Evolutionary conservation across 495 filamentous ascomycete species (phyloP), one percentile per base, ranked within the genome.

Genomic region (Hypomontagnella submonticulosa): DNA sequence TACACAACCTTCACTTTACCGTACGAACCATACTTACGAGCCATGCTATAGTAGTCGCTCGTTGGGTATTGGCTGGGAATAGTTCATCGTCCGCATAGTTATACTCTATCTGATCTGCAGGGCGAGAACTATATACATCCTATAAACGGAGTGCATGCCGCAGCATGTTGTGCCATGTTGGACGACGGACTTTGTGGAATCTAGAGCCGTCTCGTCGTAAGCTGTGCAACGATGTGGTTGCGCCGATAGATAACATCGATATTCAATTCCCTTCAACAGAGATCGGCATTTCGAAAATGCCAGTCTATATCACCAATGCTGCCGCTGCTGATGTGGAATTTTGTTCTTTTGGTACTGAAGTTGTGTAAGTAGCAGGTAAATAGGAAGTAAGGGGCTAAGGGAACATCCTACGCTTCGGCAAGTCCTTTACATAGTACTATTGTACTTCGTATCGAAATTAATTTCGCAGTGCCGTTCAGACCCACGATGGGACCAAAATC

Each of bases 81-180:
- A 53, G 33, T 40, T 30, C 46, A 41, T 48, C 48, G 38, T 55
- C 37, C 51, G 33, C 44, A 47, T 60, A 41, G n/a, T 43, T 23
- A 37, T 49, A 37, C 37, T 38, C 37, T 42, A 13, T 41, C 34
- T 42, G 13, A 13, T 41, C 34, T 42, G 13, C 32, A 18, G 42
- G 23, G 40, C 52, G 57, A 66, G 63, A 66, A 41, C 56, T 16
- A 66, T 46, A 50, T 16, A 66, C 40, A 50, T 33, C 38, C 37
- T 10, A 43, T 50, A 16, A 40, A 44, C 27, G 49, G 49, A 38
- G 20, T 66, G 63, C 63, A 61, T 67, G 37, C 23, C 42, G 42
- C 33, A 53, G 33, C 3, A 67, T 67, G 63, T 40, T 42, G 57
- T 61, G 63, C 32, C 40, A 66, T 12, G 57, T 66, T 30, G 61